Base-by-base conservation (phyloP, 2,329 filamentous ascomycete species). In the Calcarisporium arbuscula region DNA sequence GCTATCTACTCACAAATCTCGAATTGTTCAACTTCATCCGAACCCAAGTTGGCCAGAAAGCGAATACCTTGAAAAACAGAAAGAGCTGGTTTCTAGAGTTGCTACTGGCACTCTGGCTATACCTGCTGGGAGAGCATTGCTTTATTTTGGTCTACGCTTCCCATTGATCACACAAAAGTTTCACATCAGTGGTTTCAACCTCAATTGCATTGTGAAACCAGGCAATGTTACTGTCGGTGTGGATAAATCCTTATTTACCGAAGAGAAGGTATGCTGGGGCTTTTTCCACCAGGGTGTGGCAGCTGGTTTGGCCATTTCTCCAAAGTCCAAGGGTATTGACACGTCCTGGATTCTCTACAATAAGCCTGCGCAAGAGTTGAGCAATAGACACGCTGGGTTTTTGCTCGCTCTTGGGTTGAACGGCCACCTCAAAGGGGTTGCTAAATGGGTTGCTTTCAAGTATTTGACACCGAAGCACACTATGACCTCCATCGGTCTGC, bases 291-390 rank as follows among this genome's bases (percentile, higher is more conserved):
- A 94, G 39, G 92, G 92, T 6, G 90, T 94, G 19, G 84, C 90
- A n/a, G 86, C 85, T 17, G 92, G 92, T 4, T 65, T 98, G 18
- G 85, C 88, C 38, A 94, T 98, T 33, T 95, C 92, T 6, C 82
- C 81, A 10, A 75, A 86, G 36, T 90, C 89, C 4, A 87, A 87
- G 51, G 90, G 90, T 5, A 96, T 98, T 43, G 92, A 98, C 53
- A 95, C 89, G 0, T 96, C 90, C 0, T 98, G 94, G 94, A 95
- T 98, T 46, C 73, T 95, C 21, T 98, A 94, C 70, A 98, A 98
- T 65, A 95, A 95, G 55, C 90, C 92, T 0, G 65, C 67, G 0
- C 74, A 79, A 23, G 92, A 98, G 34, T 71, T 95, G 11, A 95
- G 84, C 43, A 95, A 96, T 53, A 77, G 92, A n/a, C 92, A 98